phyloP scores from a whole-genome alignment of 805 yeast species.

The Pichia paraexigua region DNA sequence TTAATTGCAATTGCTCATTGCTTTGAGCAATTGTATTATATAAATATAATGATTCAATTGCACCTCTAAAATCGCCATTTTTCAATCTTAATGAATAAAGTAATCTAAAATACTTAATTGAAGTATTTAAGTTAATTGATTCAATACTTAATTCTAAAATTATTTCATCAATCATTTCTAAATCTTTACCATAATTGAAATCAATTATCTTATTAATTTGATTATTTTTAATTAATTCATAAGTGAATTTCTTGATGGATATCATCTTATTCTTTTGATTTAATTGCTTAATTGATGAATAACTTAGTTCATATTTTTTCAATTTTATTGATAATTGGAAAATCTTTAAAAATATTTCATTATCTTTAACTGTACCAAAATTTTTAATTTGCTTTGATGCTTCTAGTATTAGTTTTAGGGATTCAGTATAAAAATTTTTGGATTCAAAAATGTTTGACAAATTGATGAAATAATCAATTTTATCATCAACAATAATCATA shows the following conservation, averaged over 20 bases:
- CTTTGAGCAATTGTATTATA: slow-evolving; percentile 26
- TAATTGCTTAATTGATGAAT: slow-evolving; percentile 24
- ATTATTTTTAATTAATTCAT: slow-evolving; percentile 32
- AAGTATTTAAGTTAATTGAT: slow-evolving; percentile 20
- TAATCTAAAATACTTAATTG: slow-evolving; percentile 40
- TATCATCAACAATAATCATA: slow-evolving; percentile 24
- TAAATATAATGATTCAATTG: slow-evolving; percentile 36
- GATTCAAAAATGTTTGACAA: slow-evolving; percentile 31
- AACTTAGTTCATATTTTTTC: slow-evolving; percentile 25
- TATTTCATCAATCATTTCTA: slow-evolving; percentile 34
- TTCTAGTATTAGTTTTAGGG: slow-evolving; percentile 29
- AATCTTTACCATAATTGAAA: slow-evolving; percentile 38
- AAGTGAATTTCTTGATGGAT: slow-evolving; percentile 29
- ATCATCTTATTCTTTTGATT: slow-evolving; percentile 15
- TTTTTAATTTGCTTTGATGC: slow-evolving; percentile 12
- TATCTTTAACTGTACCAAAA: slow-evolving; percentile 16
- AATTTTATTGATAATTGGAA: slow-evolving; percentile 27
- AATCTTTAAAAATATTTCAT: slow-evolving; percentile 17
- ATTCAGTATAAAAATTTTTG: slow-evolving; percentile 23
- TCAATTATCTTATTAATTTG: slow-evolving; percentile 32
- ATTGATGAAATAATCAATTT: slow-evolving; percentile 31
- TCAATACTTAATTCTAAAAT: slow-evolving; percentile 27
- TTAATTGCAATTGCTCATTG: slow-evolving; percentile 1
- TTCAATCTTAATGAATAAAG: slow-evolving; percentile 44
- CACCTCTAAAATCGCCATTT: slow-evolving; percentile 42